A percentile compares a stretch with the other conserved stretches of the same genome.
Conservation (phyloP, 257 asterid genomes). For the Nicotiana knightiana region DNA sequence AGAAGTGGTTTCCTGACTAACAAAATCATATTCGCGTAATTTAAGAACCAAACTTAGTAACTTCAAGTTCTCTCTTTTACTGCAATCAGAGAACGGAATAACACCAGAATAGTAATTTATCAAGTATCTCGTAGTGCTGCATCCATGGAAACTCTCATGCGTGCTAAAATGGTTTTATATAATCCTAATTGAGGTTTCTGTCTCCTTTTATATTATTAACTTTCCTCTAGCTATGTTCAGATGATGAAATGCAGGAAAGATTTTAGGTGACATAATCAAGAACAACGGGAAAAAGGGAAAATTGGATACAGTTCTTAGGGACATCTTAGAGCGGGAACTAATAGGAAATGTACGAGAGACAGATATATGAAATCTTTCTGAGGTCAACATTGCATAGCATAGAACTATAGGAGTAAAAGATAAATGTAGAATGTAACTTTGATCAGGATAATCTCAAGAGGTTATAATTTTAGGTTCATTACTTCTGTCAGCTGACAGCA, state of each 20-base stretch:
- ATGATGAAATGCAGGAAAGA: background rate
- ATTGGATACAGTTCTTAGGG: background rate
- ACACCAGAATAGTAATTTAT: background rate
- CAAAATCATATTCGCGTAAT: background rate
- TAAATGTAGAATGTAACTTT: background rate
- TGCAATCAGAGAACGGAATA: background rate
- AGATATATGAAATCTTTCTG: background rate
- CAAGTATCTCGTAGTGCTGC: background rate
- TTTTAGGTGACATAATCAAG: background rate
- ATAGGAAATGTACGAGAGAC: background rate
- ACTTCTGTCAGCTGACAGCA: too few relatives aligned
- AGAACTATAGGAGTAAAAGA: background rate
- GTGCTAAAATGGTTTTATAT: background rate
- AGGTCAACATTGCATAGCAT: background rate
- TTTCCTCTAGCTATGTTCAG: background rate
- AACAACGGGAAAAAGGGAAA: background rate
- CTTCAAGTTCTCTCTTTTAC: background rate
- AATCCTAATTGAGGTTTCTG: background rate
- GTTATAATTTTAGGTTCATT: too few relatives aligned
- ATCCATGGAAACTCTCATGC: background rate
- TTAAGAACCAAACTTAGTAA: background rate
- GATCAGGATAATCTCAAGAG: too few relatives aligned
- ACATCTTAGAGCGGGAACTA: background rate
- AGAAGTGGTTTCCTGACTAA: background rate
- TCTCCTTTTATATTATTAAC: background rate